A percentile compares a stretch with the other conserved stretches of the same genome.
Conservation (phyloP, 148 eudicot genomes). For the Simmondsia chinensis region DNA sequence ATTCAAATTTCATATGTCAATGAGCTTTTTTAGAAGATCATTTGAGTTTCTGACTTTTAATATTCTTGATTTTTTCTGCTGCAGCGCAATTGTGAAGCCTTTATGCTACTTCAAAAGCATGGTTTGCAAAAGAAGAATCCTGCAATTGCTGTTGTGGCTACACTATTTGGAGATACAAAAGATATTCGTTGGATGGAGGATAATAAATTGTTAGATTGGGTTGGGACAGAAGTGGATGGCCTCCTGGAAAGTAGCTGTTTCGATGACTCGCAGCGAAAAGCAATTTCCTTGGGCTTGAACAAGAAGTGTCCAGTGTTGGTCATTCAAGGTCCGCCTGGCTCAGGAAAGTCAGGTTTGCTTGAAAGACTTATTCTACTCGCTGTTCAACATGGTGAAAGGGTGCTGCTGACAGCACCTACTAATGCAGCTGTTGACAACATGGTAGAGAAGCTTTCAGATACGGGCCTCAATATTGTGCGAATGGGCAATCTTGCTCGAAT, state of each 20-base stretch:
- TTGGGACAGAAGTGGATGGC: constrained; percentile 33
- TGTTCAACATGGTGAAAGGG: constrained; percentile 67
- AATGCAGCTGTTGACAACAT: constrained; percentile 90
- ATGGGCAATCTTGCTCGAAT: constrained; percentile 81
- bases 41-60: constrained; percentile 4
- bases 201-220: constrained; percentile 50
- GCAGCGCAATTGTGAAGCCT: constrained; percentile 86
- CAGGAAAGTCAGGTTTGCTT: constrained; percentile 75
- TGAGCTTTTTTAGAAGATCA: too few relatives aligned
- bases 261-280: constrained; percentile 59
- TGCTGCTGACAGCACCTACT: constrained; percentile 82
- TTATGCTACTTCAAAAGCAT: constrained; percentile 86
- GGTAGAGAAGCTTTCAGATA: constrained; percentile 70
- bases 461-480: constrained; percentile 53
- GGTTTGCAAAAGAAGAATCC: constrained; percentile 78
- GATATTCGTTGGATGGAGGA: constrained; percentile 48
- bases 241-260: constrained; percentile 13
- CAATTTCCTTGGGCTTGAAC: constrained; percentile 68
- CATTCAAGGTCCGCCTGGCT: constrained; percentile 84
- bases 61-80: constrained; percentile 6
- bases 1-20: too few relatives aligned
- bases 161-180: constrained; percentile 68
- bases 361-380: constrained; percentile 45
- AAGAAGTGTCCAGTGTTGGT: constrained; percentile 61
- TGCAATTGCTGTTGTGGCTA: constrained; percentile 61